Base-by-base conservation (phyloP, 805 yeast species). In the Candida dajiaensis region DNA sequence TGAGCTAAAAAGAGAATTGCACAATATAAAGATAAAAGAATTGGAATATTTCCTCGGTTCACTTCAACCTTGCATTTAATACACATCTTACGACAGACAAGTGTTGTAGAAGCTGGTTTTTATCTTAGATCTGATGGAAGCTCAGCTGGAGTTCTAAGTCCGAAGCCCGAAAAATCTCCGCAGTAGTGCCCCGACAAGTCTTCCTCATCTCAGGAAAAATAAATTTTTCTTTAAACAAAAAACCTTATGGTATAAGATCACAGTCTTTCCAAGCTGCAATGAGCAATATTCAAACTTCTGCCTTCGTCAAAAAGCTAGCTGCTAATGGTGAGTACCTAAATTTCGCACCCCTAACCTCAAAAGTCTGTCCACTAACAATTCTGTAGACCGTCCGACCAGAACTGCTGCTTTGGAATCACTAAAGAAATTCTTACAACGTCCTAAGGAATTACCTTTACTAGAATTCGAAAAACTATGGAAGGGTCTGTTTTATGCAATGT, bases 401-500 rank as follows among this genome's bases (percentile, higher is more conserved):
- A 87, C 81, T 38, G 76, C 78, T 44, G 90, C 96, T 0, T 68
- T 89, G 28, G 78, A 77, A 40, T 73, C 87, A 1, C 70, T 89
- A 55, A 74, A 73, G 54, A 75, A 75, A 52, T 85, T 77, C 59
- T 66, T 89, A 41, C 62, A 74, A 2, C 62, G 72, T 26, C 55
- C 58, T 49, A 55, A 62, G 29, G 46, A 52, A n/a, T 47, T 60
- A 25, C 69, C 75, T 35, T 64, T 81, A 36, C 58, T 72, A 6
- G 67, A 64, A 28, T 71, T 80, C 52, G 85, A 85, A 54, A 90
- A 92, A 63, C 70, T 94, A 49, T 94, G 99, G 97, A 89, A 87
- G 67, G 99, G 98, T n/a, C 73, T 94, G 37, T 94, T 84, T 66
- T 94, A 74, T 62, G 79, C 96, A 11, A 88, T 94, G 96, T 94